These are phyloP conservation scores for Artemisia tridentata DNA, from an alignment of 129 eudicot genomes.

Conservation along the genomic window DNA sequence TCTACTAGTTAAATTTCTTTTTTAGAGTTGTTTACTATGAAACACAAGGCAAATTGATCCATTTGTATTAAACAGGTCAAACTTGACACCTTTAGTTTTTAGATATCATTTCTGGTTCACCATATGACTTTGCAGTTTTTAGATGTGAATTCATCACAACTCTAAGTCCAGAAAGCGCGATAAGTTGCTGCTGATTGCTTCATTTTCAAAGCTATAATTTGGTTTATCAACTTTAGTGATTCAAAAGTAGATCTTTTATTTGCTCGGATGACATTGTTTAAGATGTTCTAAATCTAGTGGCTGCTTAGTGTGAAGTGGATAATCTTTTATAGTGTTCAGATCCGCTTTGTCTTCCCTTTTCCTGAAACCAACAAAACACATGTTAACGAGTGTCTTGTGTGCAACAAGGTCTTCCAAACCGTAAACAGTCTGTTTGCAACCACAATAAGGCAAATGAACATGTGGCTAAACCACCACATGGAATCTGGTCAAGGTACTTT, in stretches of 20 bases:
- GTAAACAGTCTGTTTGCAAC: too few relatives aligned
- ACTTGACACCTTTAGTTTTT: too few relatives aligned
- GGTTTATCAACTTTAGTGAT: not conserved
- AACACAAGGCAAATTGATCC: too few relatives aligned
- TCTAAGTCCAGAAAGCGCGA: not conserved
- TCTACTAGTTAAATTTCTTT: too few relatives aligned
- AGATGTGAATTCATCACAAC: too few relatives aligned
- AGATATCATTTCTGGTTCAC: too few relatives aligned
- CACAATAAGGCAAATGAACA: too few relatives aligned
- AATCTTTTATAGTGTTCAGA: not conserved
- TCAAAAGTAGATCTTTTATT: constrained; percentile 1
- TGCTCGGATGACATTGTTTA: not conserved
- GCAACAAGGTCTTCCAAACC: not conserved
- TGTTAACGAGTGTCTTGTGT: not conserved
- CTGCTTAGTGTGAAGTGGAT: not conserved
- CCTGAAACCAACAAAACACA: not conserved
- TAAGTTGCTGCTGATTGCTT: constrained; percentile 1
- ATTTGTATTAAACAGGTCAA: too few relatives aligned
- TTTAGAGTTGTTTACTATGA: too few relatives aligned
- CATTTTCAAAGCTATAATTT: not conserved
- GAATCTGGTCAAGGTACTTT: too few relatives aligned
- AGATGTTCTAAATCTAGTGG: not conserved
- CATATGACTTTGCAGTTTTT: too few relatives aligned
- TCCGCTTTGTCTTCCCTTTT: not conserved
- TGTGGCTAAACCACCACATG: too few relatives aligned